These are phyloP conservation scores for Camillea tinctor DNA, from an alignment of 2,329 filamentous ascomycete species.

Conservation along the genomic window DNA sequence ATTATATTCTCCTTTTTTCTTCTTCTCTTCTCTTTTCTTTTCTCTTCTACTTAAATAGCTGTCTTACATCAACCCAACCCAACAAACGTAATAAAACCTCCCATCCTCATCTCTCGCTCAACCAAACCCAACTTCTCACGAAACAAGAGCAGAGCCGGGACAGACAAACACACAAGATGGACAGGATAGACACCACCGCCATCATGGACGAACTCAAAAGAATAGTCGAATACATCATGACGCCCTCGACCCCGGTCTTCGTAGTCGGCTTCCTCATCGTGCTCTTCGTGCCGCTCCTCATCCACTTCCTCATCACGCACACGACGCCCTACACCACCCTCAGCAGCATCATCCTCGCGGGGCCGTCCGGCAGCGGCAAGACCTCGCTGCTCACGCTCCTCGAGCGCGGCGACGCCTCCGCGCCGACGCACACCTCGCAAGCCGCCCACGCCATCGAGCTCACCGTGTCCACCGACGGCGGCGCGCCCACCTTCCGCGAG, in stretches of 20 bases:
- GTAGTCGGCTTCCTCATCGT: constrained; percentile 68
- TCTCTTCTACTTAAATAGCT: too few species aligned
- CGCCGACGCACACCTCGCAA: constrained; percentile 57
- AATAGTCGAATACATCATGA: constrained; percentile 53
- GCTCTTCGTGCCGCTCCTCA: constrained; percentile 69
- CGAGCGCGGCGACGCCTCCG: constrained; percentile 50
- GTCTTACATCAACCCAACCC: too few species aligned
- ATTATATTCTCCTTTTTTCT: constrained; percentile 6
- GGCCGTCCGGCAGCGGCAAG: constrained; percentile 82
- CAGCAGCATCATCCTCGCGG: constrained; percentile 77
- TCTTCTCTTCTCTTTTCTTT: too few species aligned
- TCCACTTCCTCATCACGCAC: constrained; percentile 74
- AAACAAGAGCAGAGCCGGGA: too few species aligned
- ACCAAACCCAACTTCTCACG: neutral
- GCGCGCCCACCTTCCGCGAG: constrained; percentile 46
- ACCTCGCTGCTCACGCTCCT: constrained; percentile 80
- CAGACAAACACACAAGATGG: neutral
- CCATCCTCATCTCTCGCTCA: neutral
- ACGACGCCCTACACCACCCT: constrained; percentile 63
- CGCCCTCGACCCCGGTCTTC: constrained; percentile 62
- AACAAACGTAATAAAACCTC: too few species aligned
- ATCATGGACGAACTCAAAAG: constrained; percentile 40
- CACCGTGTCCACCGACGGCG: constrained; percentile 47
- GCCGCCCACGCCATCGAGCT: constrained; percentile 52
- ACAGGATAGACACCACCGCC: constrained; percentile 4